Evolutionary conservation across 2,329 filamentous ascomycete species (phyloP).

Genomic region (Aspergillus tamarii): DNA sequence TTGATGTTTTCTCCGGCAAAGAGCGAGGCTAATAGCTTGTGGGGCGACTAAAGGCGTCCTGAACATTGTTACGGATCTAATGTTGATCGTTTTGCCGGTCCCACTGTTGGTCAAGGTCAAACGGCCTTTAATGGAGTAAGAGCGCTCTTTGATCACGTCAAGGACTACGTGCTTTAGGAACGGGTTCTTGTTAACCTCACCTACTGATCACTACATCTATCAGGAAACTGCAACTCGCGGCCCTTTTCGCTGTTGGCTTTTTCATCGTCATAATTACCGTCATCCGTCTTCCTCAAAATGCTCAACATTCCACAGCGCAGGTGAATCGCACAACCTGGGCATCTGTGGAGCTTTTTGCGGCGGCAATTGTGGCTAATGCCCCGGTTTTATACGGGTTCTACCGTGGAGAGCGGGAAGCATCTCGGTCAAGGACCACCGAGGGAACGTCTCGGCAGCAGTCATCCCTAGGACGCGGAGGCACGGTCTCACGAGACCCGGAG

Average conservation of each 20-base stretch:
- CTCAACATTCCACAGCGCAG: constrained; percentile 1
- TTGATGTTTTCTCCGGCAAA: neutral
- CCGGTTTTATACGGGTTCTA: constrained; percentile 9
- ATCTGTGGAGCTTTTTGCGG: constrained; percentile 1
- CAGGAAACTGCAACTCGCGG: constrained; percentile 8
- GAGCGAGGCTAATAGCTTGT: neutral
- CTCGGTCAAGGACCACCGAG: constrained; percentile 6
- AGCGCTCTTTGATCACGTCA: neutral
- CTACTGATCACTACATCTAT: neutral
- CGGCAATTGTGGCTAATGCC: constrained; percentile 4
- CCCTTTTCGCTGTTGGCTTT: constrained; percentile 3
- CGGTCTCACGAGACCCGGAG: neutral
- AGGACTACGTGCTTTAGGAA: neutral
- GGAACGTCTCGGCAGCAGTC: neutral
- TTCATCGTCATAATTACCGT: constrained; percentile 7
- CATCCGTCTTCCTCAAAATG: constrained; percentile 5
- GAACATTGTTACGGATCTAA: constrained; percentile 7
- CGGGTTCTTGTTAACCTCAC: neutral
- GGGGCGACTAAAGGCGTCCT: neutral
- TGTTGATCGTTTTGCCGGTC: constrained; percentile 6
- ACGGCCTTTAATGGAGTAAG: neutral
- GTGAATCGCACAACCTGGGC: constrained; percentile 10
- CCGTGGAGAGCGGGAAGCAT: constrained; percentile 1
- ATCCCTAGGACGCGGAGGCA: neutral
- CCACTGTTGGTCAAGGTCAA: constrained; percentile 7